Percentiles rank a stretch among this genome's conserved stretches.
Conservation (phyloP, 257 asterid species). For the Nicotiana knightiana region DNA sequence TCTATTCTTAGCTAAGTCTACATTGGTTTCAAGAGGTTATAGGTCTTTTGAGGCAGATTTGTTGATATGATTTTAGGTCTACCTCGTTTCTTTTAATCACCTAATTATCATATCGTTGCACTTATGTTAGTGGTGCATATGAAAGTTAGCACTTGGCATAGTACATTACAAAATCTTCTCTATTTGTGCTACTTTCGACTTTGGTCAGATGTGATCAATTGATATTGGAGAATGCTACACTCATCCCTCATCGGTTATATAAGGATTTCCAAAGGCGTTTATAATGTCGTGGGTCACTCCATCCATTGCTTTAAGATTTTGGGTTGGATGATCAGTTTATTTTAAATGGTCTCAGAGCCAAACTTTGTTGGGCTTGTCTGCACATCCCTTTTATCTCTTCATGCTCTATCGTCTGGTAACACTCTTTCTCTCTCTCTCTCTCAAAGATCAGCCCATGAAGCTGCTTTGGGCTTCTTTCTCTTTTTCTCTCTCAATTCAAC, state of each 20-base stretch:
- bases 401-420: neutral
- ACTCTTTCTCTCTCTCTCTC: neutral
- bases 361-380: neutral
- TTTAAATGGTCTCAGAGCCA: neutral
- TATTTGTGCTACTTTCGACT: neutral
- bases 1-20: neutral
- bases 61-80: too few species aligned
- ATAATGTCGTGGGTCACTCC: neutral
- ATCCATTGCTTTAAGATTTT: neutral
- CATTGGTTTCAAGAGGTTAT: too few species aligned
- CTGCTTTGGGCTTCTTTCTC: neutral
- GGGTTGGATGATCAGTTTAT: neutral
- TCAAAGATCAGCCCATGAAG: neutral
- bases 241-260: neutral
- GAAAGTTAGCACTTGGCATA: neutral
- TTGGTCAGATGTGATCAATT: neutral
- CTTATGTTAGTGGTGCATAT: neutral
- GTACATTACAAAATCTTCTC: neutral
- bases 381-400: neutral
- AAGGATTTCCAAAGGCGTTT: neutral
- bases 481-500: neutral
- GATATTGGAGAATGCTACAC: neutral
- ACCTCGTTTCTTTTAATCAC: neutral
- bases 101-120: neutral
- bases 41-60: too few species aligned